A percentile compares a stretch with the other conserved stretches of the same genome.
Evolutionary conservation across 2,329 filamentous ascomycete genomes (phyloP).

Genomic region (Cercospora beticola): DNA sequence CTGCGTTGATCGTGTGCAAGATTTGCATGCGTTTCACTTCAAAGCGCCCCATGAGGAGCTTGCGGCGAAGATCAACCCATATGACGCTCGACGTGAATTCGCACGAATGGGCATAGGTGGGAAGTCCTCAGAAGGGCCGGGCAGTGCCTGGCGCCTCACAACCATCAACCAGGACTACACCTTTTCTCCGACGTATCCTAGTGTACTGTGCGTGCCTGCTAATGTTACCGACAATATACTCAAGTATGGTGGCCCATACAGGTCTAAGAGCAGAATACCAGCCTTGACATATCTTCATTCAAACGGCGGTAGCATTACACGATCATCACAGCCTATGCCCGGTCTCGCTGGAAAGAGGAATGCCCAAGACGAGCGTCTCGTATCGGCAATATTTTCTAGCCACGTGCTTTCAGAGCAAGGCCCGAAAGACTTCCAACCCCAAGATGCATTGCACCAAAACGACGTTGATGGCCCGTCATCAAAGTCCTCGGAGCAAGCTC

Average conservation of each 20-base stretch:
- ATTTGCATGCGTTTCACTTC: constrained; percentile 87
- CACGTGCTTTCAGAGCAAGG: constrained; percentile 27
- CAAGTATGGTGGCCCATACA: constrained; percentile 87
- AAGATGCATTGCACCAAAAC: not conserved
- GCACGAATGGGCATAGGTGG: constrained; percentile 81
- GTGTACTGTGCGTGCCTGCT: constrained; percentile 77
- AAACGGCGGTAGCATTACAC: constrained; percentile 94
- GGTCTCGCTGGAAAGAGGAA: constrained; percentile 81
- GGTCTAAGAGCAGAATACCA: constrained; percentile 85
- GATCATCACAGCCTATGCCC: constrained; percentile 87
- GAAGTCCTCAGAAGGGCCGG: constrained; percentile 62
- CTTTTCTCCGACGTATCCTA: constrained; percentile 92
- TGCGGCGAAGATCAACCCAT: constrained; percentile 76
- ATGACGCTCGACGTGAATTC: constrained; percentile 83
- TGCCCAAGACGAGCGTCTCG: constrained; percentile 91
- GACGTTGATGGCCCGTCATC: not conserved
- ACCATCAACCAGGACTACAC: constrained; percentile 85
- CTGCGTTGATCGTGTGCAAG: constrained; percentile 78
- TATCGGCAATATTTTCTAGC: constrained; percentile 87
- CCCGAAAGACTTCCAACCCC: constrained; percentile 4
- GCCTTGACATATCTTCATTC: constrained; percentile 92
- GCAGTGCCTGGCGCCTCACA: constrained; percentile 81
- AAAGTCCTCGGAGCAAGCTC: not conserved
- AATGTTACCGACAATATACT: constrained; percentile 95
- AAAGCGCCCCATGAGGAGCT: constrained; percentile 64